Evolutionary conservation across 345 rosid species (phyloP), one percentile per base, ranked within the genome.

Genomic region (Hypericum perforatum): DNA sequence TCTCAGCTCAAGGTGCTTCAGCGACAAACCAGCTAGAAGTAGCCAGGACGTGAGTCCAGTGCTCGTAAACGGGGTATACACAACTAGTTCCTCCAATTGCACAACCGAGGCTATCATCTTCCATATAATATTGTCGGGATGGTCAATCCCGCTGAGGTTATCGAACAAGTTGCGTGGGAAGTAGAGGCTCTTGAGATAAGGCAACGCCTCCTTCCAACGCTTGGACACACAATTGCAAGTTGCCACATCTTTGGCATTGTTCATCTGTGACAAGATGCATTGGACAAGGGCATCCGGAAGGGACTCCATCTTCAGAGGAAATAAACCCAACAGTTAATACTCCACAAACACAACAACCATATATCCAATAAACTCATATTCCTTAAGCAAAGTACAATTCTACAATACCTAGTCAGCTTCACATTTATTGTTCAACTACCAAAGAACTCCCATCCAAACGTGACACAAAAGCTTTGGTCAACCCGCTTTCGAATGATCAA

Each of bases 11-110:
- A 91, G 82, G 41, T 70, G 64, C 73, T 46, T 75, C 39, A 91
- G 92, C 10, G 89, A 79, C 5, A 65, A 61, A 29, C 74, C 73
- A 0, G 71, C 76, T 16, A 64, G 69, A 11, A 44, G 39, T 52
- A 91, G 59, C 96, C 98, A 91, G 7, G 95, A 84, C 44, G 81
- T 80, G 9, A 91, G 82, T 56, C 98, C 98, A 32, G 69, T 54
- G 57, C 78, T 62, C 32, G 96, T 56, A 73, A 91, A 91, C 3
- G 89, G 86, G 63, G 87, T 72, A 41, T 78, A 85, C 53, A 85
- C 96, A 11, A 87, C 86, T 36, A 91, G 96, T 70, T 76, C 78
- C 55, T 87, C 83, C 9, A 91, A 73, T 41, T 52, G 51, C 40
- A 39, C 74, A 39, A 76, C 54, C 0, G 78, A 58, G 0, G 82